These are phyloP conservation scores for Candida tallmaniae DNA, from an alignment of 805 yeast species.

Conservation along the genomic window DNA sequence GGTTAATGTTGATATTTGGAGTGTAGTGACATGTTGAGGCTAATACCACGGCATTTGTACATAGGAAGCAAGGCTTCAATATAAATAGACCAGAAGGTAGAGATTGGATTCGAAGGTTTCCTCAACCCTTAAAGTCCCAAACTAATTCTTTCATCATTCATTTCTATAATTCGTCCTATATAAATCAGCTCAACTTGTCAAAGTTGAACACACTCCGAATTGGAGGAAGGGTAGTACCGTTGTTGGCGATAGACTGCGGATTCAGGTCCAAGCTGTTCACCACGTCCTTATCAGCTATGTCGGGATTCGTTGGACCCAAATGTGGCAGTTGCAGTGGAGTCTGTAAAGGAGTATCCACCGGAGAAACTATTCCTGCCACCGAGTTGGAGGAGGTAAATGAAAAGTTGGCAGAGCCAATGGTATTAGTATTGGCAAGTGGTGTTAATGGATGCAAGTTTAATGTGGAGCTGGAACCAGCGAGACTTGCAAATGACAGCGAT, in stretches of 20 bases:
- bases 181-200: constrained; percentile 11
- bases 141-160: too few species aligned
- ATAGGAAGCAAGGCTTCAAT: not conserved
- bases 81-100: too few species aligned
- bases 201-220: constrained; percentile 36
- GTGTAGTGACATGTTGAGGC: too few species aligned
- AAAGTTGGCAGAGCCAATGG: constrained; percentile 2
- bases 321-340: constrained; percentile 50
- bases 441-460: not conserved
- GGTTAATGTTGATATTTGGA: too few species aligned
- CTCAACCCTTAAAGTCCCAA: too few species aligned
- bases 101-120: too few species aligned
- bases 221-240: constrained; percentile 40
- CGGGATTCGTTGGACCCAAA: constrained; percentile 22
- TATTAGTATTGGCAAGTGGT: not conserved
- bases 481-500: constrained; percentile 8
- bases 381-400: too few species aligned
- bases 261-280: constrained; percentile 7
- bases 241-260: constrained; percentile 29
- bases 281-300: too few species aligned
- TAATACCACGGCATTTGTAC: too few species aligned
- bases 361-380: constrained; percentile 20
- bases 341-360: constrained; percentile 46
- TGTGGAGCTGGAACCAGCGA: not conserved
- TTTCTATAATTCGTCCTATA: too few species aligned